Base-by-base conservation (phyloP, 768 basidiomycete species). In the Mycena polygramma region DNA sequence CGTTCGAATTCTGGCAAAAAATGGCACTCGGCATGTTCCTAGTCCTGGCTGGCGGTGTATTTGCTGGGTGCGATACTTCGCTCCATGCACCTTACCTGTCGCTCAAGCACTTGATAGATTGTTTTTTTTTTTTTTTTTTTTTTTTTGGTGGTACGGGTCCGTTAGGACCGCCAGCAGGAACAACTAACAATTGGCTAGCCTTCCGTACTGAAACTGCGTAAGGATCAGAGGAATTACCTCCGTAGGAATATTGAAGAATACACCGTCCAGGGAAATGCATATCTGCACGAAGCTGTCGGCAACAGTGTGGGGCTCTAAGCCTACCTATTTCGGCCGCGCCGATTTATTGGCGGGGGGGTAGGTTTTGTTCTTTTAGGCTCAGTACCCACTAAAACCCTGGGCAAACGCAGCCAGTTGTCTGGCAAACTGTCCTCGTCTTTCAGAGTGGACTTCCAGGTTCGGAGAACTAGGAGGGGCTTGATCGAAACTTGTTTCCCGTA, bases 101-200 rank as follows among this genome's bases (percentile, higher is more conserved):
- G 39, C 39, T 39, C 7, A 39, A 39, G 13, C 7, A 7, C 39
- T 37, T 41, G 39, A 14, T 73, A 96, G 95, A 3, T 82, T 98
- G 62, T n/a, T n/a, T n/a, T 30, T 30, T 30, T 30, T 30, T 30
- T 30, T 30, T 30, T 30, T 30, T 30, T 30, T 30, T 30, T 30
- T 30, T 30, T 30, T 30, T 30, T 30, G 30, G 30, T 30, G 30
- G 30, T 30, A 30, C 30, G 30, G 30, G 30, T 30, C 30, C 30
- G 30, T 30, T 6, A 30, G 30, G 30, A 30, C 30, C 30, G 30
- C 30, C 30, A 30, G 30, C 30, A 30, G 30, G 49, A n/a, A 58
- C 57, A 58, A 45, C 41, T 58, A 41, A 24, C 57, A 45, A 58
- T 58, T 41, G 57, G 57, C n/a, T 36, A 61, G 26, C 60, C 60